Percentiles rank a stretch among this genome's conserved stretches.
These are phyloP conservation scores for Pilatotrama ljubarskyi DNA, from an alignment of 768 basidiomycete genomes.

Conservation along the genomic window DNA sequence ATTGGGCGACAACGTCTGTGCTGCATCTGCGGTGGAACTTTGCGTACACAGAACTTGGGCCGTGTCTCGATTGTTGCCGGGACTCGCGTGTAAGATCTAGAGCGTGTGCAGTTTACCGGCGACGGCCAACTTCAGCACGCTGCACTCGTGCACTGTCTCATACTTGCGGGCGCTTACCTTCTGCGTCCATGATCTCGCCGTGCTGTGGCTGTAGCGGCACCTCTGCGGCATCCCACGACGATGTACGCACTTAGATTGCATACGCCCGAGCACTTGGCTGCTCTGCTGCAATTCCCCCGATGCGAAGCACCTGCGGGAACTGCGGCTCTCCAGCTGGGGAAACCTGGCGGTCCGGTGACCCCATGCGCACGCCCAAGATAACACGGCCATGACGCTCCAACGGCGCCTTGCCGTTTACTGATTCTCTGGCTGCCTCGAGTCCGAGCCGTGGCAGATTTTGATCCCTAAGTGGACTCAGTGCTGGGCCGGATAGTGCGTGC, in stretches of 20 bases:
- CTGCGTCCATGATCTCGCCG: background rate
- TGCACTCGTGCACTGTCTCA: too few relatives aligned
- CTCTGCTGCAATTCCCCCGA: constrained; percentile 1
- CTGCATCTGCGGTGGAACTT: too few relatives aligned
- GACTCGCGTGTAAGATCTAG: too few relatives aligned
- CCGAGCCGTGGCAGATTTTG: background rate
- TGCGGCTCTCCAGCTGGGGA: constrained; percentile 11
- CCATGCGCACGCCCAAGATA: constrained; percentile 13
- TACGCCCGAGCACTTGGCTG: background rate
- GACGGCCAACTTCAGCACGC: too few relatives aligned
- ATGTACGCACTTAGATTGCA: background rate
- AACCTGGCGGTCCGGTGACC: constrained; percentile 19
- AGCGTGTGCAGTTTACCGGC: too few relatives aligned
- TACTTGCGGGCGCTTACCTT: background rate
- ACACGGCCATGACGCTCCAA: constrained; percentile 16
- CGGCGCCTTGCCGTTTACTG: background rate
- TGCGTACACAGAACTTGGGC: too few relatives aligned
- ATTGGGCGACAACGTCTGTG: too few relatives aligned
- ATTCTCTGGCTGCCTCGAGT: background rate
- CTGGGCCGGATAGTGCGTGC: background rate
- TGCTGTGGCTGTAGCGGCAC: background rate
- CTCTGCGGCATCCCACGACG: background rate
- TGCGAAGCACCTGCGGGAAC: background rate
- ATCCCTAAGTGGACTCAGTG: background rate
- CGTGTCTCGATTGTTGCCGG: too few relatives aligned